Conservation (phyloP, 768 basidiomycete genomes). For the Suillus sp. region DNA sequence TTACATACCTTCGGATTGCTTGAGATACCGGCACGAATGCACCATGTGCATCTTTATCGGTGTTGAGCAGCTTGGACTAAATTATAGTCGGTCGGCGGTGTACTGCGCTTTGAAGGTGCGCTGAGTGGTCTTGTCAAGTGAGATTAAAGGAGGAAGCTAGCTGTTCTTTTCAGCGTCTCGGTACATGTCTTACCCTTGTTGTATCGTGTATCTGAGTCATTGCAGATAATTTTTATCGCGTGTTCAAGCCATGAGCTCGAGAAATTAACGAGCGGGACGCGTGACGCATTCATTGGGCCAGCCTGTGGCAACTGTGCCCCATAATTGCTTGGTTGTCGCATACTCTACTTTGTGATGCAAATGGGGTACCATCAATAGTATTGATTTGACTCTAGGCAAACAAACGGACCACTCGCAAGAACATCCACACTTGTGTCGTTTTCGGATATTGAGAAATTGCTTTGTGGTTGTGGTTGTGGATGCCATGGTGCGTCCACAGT, state of each 20-base stretch:
- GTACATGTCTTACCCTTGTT: background rate
- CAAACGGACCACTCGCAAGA: background rate
- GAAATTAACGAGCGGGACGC: background rate
- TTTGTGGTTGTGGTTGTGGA: constrained; percentile 1
- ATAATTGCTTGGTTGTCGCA: background rate
- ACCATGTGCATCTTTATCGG: background rate
- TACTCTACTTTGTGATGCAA: background rate
- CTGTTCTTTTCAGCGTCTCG: background rate
- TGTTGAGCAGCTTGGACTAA: background rate
- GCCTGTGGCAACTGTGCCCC: background rate
- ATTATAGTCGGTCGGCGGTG: background rate
- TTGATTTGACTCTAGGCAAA: background rate
- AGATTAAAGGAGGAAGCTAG: background rate
- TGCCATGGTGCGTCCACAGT: background rate
- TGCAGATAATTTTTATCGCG: background rate
- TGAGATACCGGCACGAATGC: background rate
- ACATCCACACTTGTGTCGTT: background rate
- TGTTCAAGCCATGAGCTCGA: background rate
- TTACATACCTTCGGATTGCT: background rate
- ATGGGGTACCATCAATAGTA: background rate
- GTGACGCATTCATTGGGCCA: background rate
- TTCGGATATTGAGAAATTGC: background rate
- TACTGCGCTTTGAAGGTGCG: background rate
- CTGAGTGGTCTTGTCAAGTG: background rate
- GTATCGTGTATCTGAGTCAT: too few relatives aligned